Conservation (phyloP, 1,139 yeast genomes). For the Suhomyces bribrorum region DNA sequence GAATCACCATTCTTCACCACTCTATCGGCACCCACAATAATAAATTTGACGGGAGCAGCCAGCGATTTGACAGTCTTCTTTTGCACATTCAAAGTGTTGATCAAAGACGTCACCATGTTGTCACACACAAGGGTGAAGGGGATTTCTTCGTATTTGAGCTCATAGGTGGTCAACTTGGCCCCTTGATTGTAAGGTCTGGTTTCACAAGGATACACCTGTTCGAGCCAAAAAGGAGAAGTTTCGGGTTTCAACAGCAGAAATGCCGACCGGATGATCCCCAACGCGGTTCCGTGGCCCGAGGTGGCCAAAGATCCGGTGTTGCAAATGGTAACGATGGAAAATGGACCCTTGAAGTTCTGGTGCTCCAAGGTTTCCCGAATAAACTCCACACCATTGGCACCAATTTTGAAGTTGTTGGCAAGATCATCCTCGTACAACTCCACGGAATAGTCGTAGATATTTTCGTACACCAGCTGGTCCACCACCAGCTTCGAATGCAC, state of each 20-base stretch:
- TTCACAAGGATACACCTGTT: conserved; percentile 84
- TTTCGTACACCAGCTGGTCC: conserved; percentile 32
- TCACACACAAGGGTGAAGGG: conserved; percentile 91
- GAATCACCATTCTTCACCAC: conserved; percentile 91
- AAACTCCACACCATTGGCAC: conserved; percentile 78
- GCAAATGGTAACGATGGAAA: conserved; percentile 83
- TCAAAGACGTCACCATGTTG: conserved; percentile 83
- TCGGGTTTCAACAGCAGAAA: conserved; percentile 41
- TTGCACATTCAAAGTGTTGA: conserved; percentile 34
- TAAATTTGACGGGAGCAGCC: conserved; percentile 69
- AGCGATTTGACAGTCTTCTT: conserved; percentile 21
- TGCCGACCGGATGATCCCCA: conserved; percentile 83
- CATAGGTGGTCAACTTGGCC: conserved; percentile 89
- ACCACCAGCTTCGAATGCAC: conserved; percentile 25
- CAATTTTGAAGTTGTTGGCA: conserved; percentile 72
- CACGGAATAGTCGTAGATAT: conserved; percentile 54
- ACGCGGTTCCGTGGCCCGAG: conserved; percentile 95
- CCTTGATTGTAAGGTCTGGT: conserved; percentile 98
- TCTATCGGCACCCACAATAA: conserved; percentile 98
- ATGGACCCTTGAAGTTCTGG: conserved; percentile 60
- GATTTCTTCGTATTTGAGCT: conserved; percentile 77
- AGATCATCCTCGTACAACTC: conserved; percentile 73
- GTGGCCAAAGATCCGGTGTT: conserved; percentile 92
- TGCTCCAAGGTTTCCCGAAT: conserved; percentile 47
- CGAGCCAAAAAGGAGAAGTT: conserved; percentile 42